phyloP scores from a whole-genome alignment of 106 monocot genomes.

The Acorus gramineus region DNA sequence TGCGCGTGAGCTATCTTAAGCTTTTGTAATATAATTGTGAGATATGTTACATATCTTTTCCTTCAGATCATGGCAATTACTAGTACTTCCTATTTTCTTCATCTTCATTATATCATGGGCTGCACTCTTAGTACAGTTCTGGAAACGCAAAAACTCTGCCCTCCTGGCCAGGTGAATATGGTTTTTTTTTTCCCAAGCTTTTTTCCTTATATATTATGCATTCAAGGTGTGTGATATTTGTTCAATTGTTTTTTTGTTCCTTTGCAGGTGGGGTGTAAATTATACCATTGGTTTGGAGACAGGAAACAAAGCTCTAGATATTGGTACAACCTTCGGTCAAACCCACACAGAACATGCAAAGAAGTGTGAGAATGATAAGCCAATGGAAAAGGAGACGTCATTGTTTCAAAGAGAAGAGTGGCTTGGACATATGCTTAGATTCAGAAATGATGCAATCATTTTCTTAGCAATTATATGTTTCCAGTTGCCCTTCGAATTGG shows the following conservation, averaged over 20 bases:
- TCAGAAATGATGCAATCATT: conserved; percentile 69
- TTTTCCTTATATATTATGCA: not conserved
- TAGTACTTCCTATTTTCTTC: conserved; percentile 71
- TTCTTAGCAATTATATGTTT: conserved; percentile 80
- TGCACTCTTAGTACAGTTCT: conserved; percentile 77
- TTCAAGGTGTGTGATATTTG: not conserved
- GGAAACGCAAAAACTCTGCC: conserved; percentile 87
- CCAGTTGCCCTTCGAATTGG: conserved; percentile 86
- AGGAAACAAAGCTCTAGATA: conserved; percentile 35
- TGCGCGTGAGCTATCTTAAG: not conserved
- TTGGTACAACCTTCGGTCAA: conserved; percentile 13
- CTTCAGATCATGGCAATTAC: conserved; percentile 49
- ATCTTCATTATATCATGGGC: conserved; percentile 76
- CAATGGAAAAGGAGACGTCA: conserved; percentile 34
- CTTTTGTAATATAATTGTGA: not conserved
- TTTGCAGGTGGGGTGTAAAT: conserved; percentile 77
- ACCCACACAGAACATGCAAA: conserved; percentile 17
- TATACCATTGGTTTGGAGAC: conserved; percentile 28
- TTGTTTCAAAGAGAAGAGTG: conserved; percentile 77
- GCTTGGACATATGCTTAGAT: conserved; percentile 54
- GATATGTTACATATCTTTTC: not conserved
- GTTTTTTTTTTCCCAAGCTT: conserved; percentile 1
- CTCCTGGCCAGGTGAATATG: conserved; percentile 56
- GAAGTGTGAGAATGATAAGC: conserved; percentile 20
- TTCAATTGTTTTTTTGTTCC: conserved; percentile 1